These are phyloP conservation scores for Petunia secreta DNA, from an alignment of 257 asterid genomes.

Conservation along the genomic window DNA sequence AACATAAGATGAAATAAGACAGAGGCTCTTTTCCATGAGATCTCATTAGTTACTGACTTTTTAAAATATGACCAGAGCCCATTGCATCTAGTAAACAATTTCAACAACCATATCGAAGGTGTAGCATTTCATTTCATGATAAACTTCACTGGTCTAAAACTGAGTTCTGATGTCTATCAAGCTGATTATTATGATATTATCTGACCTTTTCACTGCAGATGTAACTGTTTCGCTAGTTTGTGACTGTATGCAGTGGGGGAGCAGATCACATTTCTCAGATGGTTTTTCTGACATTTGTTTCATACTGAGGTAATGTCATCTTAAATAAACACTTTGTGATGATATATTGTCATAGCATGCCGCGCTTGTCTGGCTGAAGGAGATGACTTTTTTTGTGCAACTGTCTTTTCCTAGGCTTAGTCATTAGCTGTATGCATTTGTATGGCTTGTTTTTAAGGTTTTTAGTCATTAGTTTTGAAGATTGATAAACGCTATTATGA, in stretches of 20 bases:
- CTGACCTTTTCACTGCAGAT: background rate
- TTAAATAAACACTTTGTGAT: background rate
- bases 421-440: too few relatives aligned
- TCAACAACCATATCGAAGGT: background rate
- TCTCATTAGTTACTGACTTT: background rate
- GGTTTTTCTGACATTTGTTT: conserved; percentile 1
- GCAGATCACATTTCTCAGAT: conserved; percentile 13
- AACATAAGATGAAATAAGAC: background rate
- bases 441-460: too few relatives aligned
- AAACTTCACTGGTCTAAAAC: background rate
- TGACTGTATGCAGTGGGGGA: conserved; percentile 6
- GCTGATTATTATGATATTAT: background rate
- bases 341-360: too few relatives aligned
- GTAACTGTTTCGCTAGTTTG: conserved; percentile 6
- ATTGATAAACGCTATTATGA: background rate
- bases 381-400: too few relatives aligned
- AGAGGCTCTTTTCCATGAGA: background rate
- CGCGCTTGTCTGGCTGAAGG: too few relatives aligned
- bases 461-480: background rate
- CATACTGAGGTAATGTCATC: background rate
- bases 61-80: background rate
- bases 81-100: background rate
- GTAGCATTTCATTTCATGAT: background rate
- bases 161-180: background rate
- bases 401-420: too few relatives aligned